Conservation (phyloP, 352 stramenopile genomes). For the Pythium aristosporum region DNA sequence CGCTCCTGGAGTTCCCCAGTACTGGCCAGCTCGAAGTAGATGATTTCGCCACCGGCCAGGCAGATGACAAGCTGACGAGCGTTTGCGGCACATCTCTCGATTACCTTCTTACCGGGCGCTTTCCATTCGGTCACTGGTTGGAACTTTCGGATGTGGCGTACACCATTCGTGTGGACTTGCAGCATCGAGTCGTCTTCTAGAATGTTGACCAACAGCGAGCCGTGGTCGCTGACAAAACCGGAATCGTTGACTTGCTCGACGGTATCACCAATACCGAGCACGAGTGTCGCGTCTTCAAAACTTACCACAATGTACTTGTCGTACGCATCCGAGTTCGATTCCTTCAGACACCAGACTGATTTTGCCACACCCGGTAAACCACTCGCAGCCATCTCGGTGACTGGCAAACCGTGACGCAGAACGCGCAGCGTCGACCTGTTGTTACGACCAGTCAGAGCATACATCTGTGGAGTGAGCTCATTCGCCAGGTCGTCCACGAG, state of each 20-base stretch:
- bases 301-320: constrained; percentile 99
- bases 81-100: constrained; percentile 97
- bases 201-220: constrained; percentile 94
- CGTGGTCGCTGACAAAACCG: constrained; percentile 94
- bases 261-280: constrained; percentile 96
- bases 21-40: constrained; percentile 98
- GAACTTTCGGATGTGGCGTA: constrained; percentile 94
- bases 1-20: constrained; percentile 93
- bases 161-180: constrained; percentile 95
- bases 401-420: constrained; percentile 93
- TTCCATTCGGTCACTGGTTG: constrained; percentile 96
- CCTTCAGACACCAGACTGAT: constrained; percentile 94
- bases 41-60: constrained; percentile 94
- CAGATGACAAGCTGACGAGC: constrained; percentile 96
- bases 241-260: constrained; percentile 97
- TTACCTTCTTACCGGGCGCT: constrained; percentile 96
- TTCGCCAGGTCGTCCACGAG: constrained; percentile 94
- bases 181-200: constrained; percentile 95
- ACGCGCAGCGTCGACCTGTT: constrained; percentile 94
- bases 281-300: constrained; percentile 98
- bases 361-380: constrained; percentile 95
- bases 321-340: constrained; percentile 67
- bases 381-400: constrained; percentile 97
- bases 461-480: constrained; percentile 97
- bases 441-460: constrained; percentile 92